Evolutionary conservation across 257 asterid genomes (phyloP).

Genomic region (Gentiana straminea): DNA sequence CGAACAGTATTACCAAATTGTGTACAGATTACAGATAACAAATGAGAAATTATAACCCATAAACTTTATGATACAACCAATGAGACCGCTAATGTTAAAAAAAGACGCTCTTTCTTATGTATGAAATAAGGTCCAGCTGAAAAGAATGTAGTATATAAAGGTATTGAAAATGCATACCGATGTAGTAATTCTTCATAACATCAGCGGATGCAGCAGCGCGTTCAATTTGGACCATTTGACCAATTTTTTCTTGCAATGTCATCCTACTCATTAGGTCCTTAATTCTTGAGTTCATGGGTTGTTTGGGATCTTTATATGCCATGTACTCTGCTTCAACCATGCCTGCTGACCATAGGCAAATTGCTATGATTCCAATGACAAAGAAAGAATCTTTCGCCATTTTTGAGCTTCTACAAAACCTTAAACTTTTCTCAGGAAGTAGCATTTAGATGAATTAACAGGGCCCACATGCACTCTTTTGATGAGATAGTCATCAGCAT

Average conservation of each 20-base stretch:
- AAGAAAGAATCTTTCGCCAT: conserved; percentile 25
- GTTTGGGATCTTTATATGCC: conserved; percentile 41
- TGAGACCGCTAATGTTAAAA: too few species aligned
- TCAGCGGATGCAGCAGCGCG: conserved; percentile 39
- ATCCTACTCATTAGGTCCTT: conserved; percentile 49
- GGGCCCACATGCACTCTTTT: too few species aligned
- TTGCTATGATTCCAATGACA: conserved; percentile 19
- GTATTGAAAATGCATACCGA: conserved; percentile 23
- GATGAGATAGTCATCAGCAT: too few species aligned
- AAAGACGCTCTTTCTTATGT: too few species aligned
- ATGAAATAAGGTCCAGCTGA: too few species aligned
- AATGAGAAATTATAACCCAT: too few species aligned
- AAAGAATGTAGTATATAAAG: too few species aligned
- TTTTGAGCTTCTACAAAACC: conserved; percentile 13
- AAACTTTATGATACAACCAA: too few species aligned
- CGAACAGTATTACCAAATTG: too few species aligned
- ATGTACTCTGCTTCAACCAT: conserved; percentile 47
- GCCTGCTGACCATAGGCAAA: conserved; percentile 25
- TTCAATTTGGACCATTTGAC: conserved; percentile 70
- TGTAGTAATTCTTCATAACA: conserved; percentile 37
- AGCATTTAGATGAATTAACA: too few species aligned
- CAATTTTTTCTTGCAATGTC: conserved; percentile 61
- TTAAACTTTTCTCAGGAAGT: neutral
- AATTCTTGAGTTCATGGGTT: conserved; percentile 35
- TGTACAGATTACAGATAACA: too few species aligned